Evolutionary conservation across 1,139 yeast species (phyloP).

Genomic region (Suhomyces bribrorum): DNA sequence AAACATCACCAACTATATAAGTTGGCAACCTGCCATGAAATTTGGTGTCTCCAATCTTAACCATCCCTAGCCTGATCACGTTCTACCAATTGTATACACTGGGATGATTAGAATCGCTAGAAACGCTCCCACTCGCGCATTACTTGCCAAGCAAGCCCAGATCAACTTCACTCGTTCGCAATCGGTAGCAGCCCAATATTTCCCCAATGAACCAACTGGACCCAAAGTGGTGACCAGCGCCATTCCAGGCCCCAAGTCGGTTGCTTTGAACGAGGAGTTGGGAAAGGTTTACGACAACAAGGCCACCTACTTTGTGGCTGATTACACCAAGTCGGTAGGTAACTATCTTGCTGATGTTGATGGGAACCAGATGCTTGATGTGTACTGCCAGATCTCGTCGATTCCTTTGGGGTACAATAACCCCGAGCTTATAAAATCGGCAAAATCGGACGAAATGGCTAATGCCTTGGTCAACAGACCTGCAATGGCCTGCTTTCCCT

Average conservation of each 20-base stretch:
- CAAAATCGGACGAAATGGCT: slow-evolving; percentile 65
- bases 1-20: neutral
- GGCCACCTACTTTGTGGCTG: slow-evolving; percentile 69
- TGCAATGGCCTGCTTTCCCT: slow-evolving; percentile 74
- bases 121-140: neutral
- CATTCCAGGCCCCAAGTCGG: slow-evolving; percentile 65
- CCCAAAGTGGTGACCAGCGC: slow-evolving; percentile 50
- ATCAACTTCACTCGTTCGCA: neutral
- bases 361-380: slow-evolving; percentile 63
- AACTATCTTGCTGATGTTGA: slow-evolving; percentile 73
- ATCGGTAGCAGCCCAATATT: slow-evolving; percentile 29
- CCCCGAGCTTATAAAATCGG: slow-evolving; percentile 63
- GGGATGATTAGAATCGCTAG: slow-evolving; percentile 7
- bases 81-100: neutral
- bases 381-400: slow-evolving; percentile 73
- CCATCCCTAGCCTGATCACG: neutral
- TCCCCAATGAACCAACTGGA: slow-evolving; percentile 54
- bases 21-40: neutral
- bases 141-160: neutral
- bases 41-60: neutral
- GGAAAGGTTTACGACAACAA: slow-evolving; percentile 63
- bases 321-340: slow-evolving; percentile 65
- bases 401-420: slow-evolving; percentile 76
- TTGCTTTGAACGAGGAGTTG: slow-evolving; percentile 47
- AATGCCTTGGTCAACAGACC: slow-evolving; percentile 71